A percentile compares a stretch with the other conserved stretches of the same genome.
Evolutionary conservation across 345 rosid species (phyloP).

Genomic region (Orychophragmus violaceus): DNA sequence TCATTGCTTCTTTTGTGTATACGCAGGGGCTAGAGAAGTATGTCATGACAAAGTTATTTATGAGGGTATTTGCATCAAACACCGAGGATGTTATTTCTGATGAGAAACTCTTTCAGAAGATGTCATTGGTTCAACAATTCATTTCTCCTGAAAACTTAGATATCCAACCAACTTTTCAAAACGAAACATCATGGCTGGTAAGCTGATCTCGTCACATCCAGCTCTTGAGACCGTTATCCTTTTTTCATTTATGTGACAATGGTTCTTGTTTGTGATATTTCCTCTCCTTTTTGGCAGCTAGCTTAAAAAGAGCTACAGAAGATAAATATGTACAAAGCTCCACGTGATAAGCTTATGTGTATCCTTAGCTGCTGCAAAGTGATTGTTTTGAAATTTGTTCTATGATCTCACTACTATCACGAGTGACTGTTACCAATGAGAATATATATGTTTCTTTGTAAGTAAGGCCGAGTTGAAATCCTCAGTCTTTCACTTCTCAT

Average conservation of each 20-base stretch:
- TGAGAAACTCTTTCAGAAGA: too few relatives aligned
- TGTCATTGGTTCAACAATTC: too few relatives aligned
- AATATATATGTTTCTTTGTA: too few relatives aligned
- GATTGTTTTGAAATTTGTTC: too few relatives aligned
- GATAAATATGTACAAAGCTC: constrained; percentile 86
- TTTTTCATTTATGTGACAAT: background rate
- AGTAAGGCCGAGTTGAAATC: too few relatives aligned
- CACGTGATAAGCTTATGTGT: too few relatives aligned
- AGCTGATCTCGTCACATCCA: constrained; percentile 4
- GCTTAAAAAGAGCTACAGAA: constrained; percentile 94
- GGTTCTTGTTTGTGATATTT: constrained; percentile 7
- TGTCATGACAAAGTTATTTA: constrained; percentile 87
- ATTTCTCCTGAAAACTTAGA: too few relatives aligned
- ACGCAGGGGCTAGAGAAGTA: constrained; percentile 92
- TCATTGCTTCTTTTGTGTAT: background rate
- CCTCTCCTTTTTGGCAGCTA: constrained; percentile 43
- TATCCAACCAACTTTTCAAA: constrained; percentile 71
- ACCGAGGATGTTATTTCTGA: constrained; percentile 83
- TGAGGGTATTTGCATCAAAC: constrained; percentile 84
- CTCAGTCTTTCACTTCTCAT: too few relatives aligned
- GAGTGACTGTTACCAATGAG: too few relatives aligned
- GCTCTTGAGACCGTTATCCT: background rate
- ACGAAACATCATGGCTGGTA: constrained; percentile 95
- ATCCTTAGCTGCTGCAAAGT: constrained; percentile 94
- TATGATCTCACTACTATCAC: too few relatives aligned